Evolutionary conservation across 1,139 yeast species (phyloP).

Genomic region (Taphrina sp.): DNA sequence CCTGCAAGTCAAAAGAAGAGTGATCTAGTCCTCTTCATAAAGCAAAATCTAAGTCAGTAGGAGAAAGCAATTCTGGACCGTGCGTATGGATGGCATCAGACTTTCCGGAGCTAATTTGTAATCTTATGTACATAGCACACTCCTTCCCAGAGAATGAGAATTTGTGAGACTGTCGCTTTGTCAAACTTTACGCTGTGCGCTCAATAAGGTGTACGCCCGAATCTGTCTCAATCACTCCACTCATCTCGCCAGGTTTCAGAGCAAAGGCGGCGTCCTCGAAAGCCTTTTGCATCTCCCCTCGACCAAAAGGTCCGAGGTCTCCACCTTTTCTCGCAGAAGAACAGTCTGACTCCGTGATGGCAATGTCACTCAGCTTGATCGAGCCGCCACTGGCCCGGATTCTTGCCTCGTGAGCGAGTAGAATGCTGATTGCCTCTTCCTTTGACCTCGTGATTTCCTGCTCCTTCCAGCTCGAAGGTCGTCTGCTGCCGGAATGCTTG

Average conservation of each 20-base stretch:
- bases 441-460: constrained; percentile 71
- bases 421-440: constrained; percentile 74
- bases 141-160: no score
- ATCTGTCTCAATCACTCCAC: constrained; percentile 81
- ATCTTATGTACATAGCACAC: no score
- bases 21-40: constrained; percentile 13
- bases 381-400: constrained; percentile 69
- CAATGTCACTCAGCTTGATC: constrained; percentile 59
- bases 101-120: no score
- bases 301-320: constrained; percentile 83
- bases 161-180: no score
- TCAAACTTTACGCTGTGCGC: constrained; percentile 71
- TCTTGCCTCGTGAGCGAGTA: constrained; percentile 58
- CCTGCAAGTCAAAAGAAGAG: constrained; percentile 10
- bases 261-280: constrained; percentile 86
- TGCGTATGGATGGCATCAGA: no score
- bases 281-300: constrained; percentile 91
- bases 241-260: constrained; percentile 76
- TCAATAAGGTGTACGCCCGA: constrained; percentile 88
- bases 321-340: constrained; percentile 84
- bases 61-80: no score
- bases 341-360: constrained; percentile 83
- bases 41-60: no score
- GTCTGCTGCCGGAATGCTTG: constrained; percentile 77
- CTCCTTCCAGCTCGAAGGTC: constrained; percentile 90